Conservation (phyloP, 129 eudicot species). For the Chrysanthemum seticuspe region DNA sequence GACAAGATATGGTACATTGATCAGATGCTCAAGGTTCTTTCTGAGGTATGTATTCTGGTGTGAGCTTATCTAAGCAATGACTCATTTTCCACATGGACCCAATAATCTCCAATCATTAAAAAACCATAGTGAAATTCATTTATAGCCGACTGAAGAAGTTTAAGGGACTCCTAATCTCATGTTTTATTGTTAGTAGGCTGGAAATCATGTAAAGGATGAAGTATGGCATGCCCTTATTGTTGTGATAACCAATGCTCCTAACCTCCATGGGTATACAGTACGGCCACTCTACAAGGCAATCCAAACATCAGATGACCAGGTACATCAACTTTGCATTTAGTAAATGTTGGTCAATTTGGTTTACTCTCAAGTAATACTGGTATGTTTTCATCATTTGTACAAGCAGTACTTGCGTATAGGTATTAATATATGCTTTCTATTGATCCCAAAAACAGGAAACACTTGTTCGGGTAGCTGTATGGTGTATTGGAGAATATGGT, state of each 20-base stretch:
- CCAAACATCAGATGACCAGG: conserved; percentile 86
- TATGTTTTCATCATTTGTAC: neutral
- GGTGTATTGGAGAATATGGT: conserved; percentile 99
- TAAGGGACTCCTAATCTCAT: conserved; percentile 35
- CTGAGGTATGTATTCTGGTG: conserved; percentile 61
- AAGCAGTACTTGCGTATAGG: neutral
- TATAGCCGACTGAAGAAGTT: neutral
- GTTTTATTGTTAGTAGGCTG: conserved; percentile 71
- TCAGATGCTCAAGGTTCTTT: conserved; percentile 94
- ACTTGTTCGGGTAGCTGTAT: conserved; percentile 89
- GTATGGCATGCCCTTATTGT: too few species aligned
- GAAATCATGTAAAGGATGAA: too few species aligned
- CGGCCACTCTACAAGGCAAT: conserved; percentile 19
- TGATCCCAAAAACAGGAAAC: conserved; percentile 61
- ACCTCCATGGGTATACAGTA: too few species aligned
- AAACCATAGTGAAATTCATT: neutral
- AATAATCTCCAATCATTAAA: neutral
- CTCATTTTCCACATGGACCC: neutral
- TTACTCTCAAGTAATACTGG: neutral
- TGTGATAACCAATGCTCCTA: too few species aligned
- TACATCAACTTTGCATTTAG: conserved; percentile 17
- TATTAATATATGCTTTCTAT: conserved; percentile 10
- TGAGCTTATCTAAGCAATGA: neutral
- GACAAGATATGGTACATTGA: conserved; percentile 97
- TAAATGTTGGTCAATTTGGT: conserved; percentile 6